Conservation (phyloP, 768 basidiomycete species). For the Cystofilobasidium bisporidii region DNA sequence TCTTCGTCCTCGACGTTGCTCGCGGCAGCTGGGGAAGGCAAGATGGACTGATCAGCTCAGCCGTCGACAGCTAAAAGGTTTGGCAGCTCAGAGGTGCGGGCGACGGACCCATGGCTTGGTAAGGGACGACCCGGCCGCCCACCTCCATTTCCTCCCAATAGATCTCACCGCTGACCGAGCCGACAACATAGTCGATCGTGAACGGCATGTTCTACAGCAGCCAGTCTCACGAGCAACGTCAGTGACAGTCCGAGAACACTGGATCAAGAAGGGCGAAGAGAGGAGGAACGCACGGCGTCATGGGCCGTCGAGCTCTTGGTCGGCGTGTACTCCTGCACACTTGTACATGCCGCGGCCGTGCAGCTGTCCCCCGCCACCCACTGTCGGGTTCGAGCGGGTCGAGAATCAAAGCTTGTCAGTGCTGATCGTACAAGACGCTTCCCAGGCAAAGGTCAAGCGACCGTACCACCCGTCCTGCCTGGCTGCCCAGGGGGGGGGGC, state of each 20-base stretch:
- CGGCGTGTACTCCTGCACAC: constrained; percentile 4
- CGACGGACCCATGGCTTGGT: constrained; percentile 7
- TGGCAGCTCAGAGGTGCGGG: neutral
- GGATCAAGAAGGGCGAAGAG: neutral
- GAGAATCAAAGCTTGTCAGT: too few relatives aligned
- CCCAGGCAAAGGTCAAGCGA: too few relatives aligned
- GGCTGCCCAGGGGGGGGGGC: too few relatives aligned
- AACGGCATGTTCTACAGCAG: constrained; percentile 7
- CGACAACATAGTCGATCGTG: constrained; percentile 20
- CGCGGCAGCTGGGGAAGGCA: constrained; percentile 12
- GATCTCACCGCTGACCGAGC: constrained; percentile 16
- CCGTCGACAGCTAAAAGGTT: neutral
- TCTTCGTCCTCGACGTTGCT: constrained; percentile 15
- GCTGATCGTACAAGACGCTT: too few relatives aligned
- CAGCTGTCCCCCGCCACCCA: constrained; percentile 7
- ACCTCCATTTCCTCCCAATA: constrained; percentile 22
- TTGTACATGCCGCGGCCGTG: neutral
- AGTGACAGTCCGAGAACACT: neutral
- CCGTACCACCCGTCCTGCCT: too few relatives aligned
- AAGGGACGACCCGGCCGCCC: constrained; percentile 8
- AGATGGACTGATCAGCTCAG: neutral
- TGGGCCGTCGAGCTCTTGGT: neutral
- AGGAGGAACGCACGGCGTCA: constrained; percentile 13
- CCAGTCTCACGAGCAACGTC: too few relatives aligned
- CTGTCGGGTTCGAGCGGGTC: neutral